Conservation (phyloP, 805 yeast species). For the Yamadazyma phyllophila region DNA sequence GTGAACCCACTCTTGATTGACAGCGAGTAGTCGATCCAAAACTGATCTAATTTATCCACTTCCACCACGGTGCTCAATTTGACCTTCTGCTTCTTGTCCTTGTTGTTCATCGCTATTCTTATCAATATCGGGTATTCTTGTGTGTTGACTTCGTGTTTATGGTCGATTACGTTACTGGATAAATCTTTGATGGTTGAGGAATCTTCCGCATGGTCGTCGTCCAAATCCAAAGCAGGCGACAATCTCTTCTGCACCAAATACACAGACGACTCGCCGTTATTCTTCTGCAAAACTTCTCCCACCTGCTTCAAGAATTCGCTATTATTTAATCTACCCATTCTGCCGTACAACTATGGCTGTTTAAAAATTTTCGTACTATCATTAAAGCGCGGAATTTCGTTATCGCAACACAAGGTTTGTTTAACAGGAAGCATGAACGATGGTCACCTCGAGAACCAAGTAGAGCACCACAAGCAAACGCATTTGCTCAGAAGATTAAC, state of each 20-base stretch:
- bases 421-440: neutral
- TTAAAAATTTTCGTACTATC: conserved; percentile 1
- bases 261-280: conserved; percentile 48
- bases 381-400: neutral
- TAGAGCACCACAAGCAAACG: neutral
- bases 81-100: conserved; percentile 43
- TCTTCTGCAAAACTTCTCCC: conserved; percentile 20
- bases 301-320: conserved; percentile 29
- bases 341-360: neutral
- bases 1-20: conserved; percentile 66
- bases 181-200: conserved; percentile 23
- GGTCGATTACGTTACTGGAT: conserved; percentile 23
- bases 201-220: conserved; percentile 13
- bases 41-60: conserved; percentile 56
- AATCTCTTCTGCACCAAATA: conserved; percentile 61
- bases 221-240: conserved; percentile 24
- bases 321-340: conserved; percentile 33
- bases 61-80: conserved; percentile 74
- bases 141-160: conserved; percentile 20
- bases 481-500: neutral
- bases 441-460: neutral
- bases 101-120: conserved; percentile 60
- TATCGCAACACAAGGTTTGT: neutral
- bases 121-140: conserved; percentile 60
- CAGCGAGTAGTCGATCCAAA: conserved; percentile 75